These are phyloP conservation scores for Pseudogymnoascus sp. DNA, from an alignment of 2,329 filamentous ascomycete genomes.

Conservation along the genomic window DNA sequence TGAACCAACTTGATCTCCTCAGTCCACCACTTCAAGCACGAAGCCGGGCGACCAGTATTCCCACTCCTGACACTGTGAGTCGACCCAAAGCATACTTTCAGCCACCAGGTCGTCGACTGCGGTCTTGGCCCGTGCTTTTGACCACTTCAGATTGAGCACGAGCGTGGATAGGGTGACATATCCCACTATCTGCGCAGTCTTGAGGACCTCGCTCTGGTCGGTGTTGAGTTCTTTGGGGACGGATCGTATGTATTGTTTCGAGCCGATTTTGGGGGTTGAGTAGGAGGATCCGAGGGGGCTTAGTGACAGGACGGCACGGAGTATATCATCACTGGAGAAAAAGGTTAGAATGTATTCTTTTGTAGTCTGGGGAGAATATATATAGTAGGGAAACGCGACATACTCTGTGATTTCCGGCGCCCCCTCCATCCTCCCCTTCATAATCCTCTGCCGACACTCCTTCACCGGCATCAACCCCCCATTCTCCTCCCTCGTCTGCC, in stretches of 20 bases:
- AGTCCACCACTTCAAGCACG: conserved; percentile 38
- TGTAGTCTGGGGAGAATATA: not conserved
- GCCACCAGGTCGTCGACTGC: conserved; percentile 84
- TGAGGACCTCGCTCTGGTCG: conserved; percentile 86
- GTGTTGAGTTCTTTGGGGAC: conserved; percentile 92
- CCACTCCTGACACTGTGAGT: conserved; percentile 74
- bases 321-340: conserved; percentile 66
- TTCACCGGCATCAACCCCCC: conserved; percentile 80
- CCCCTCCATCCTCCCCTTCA: conserved; percentile 65
- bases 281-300: conserved; percentile 84
- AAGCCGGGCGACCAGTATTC: conserved; percentile 90
- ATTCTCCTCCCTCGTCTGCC: conserved; percentile 79
- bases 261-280: conserved; percentile 74
- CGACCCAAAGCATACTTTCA: conserved; percentile 90
- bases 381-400: not conserved
- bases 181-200: conserved; percentile 82
- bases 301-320: conserved; percentile 79
- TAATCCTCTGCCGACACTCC: conserved; percentile 72
- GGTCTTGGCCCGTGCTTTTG: conserved; percentile 74
- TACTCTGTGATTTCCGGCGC: conserved; percentile 71
- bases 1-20: not conserved
- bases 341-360: not conserved
- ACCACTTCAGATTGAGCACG: conserved; percentile 78
- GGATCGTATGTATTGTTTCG: conserved; percentile 79
- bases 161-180: conserved; percentile 89